Percentiles rank a stretch among this genome's conserved stretches.
Evolutionary conservation across 108 stramenopile genomes (phyloP).

Genomic region (Heterococcus sp.): DNA sequence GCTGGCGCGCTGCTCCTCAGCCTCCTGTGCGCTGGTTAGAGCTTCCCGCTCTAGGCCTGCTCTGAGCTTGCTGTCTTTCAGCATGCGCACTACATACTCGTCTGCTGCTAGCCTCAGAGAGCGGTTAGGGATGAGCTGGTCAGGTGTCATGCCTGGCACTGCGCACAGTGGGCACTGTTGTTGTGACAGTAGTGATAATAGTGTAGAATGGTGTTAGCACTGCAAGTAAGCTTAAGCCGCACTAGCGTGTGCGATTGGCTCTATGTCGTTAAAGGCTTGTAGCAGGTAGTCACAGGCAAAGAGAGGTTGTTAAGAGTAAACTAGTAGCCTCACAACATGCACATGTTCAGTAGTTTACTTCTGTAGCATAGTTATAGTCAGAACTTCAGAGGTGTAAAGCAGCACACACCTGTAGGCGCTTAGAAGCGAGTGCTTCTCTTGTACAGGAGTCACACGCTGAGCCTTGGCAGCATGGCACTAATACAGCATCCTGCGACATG

Average conservation of each 20-base stretch:
- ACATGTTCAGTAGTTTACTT: no score
- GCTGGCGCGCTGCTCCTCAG: conserved; percentile 1
- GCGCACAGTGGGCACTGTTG: conserved; percentile 33
- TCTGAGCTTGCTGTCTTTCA: conserved; percentile 11
- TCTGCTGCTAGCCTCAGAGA: conserved; percentile 19
- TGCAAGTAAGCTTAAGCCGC: no score
- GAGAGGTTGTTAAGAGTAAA: no score
- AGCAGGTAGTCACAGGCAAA: no score
- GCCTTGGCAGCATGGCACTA: conserved; percentile 18
- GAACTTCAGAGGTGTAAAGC: no score
- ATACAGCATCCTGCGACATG: neutral
- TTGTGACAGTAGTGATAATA: no score
- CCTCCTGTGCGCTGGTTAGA: conserved; percentile 1
- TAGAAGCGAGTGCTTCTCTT: conserved; percentile 11
- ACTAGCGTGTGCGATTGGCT: no score
- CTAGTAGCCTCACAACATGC: no score
- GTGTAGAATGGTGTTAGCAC: no score
- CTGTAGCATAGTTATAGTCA: no score
- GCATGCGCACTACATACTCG: conserved; percentile 16
- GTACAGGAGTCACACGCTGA: conserved; percentile 30
- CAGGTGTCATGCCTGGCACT: conserved; percentile 2
- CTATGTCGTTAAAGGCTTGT: no score
- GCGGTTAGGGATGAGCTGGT: conserved; percentile 27
- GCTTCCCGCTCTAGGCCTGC: conserved; percentile 1
- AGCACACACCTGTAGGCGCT: neutral